phyloP scores from a whole-genome alignment of 768 basidiomycete species.

The Russula earlei region DNA sequence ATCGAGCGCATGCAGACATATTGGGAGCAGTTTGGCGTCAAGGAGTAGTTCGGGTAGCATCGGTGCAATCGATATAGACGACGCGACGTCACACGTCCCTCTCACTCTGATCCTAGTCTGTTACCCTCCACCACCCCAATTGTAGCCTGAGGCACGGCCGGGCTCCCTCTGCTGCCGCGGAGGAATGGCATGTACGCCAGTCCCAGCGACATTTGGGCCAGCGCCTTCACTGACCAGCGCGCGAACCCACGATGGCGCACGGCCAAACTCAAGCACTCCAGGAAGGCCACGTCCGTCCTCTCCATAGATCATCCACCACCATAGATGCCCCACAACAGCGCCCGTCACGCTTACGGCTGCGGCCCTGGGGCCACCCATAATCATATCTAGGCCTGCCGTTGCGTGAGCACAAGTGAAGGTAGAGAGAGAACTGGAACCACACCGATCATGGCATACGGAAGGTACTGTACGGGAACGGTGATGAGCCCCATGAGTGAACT shows the following conservation, averaged over 20 bases:
- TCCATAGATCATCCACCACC: slow-evolving; percentile 65
- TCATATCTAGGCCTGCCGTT: slow-evolving; percentile 42
- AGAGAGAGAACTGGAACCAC: background rate
- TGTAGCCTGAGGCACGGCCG: slow-evolving; percentile 28
- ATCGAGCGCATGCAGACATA: slow-evolving; percentile 70
- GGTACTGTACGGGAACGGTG: slow-evolving; percentile 59
- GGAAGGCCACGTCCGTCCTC: slow-evolving; percentile 52
- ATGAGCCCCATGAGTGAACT: slow-evolving; percentile 76
- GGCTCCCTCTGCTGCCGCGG: slow-evolving; percentile 32
- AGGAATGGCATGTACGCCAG: slow-evolving; percentile 50
- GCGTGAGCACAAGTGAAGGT: background rate
- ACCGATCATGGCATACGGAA: slow-evolving; percentile 64
- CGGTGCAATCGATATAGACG: background rate
- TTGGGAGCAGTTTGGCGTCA: slow-evolving; percentile 60
- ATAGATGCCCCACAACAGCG: slow-evolving; percentile 66
- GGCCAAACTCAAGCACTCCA: slow-evolving; percentile 39
- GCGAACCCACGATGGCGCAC: slow-evolving; percentile 14
- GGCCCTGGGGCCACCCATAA: slow-evolving; percentile 48
- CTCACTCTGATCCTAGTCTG: slow-evolving; percentile 34
- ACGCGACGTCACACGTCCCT: background rate
- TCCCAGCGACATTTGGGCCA: slow-evolving; percentile 27
- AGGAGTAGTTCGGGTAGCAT: slow-evolving; percentile 25
- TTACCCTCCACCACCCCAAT: slow-evolving; percentile 45
- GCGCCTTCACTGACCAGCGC: slow-evolving; percentile 25
- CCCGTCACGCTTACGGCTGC: slow-evolving; percentile 57